Percentiles rank a stretch among this genome's conserved stretches.
Conservation (phyloP, 108 stramenopile genomes). For the Mediolabrus comicus region DNA sequence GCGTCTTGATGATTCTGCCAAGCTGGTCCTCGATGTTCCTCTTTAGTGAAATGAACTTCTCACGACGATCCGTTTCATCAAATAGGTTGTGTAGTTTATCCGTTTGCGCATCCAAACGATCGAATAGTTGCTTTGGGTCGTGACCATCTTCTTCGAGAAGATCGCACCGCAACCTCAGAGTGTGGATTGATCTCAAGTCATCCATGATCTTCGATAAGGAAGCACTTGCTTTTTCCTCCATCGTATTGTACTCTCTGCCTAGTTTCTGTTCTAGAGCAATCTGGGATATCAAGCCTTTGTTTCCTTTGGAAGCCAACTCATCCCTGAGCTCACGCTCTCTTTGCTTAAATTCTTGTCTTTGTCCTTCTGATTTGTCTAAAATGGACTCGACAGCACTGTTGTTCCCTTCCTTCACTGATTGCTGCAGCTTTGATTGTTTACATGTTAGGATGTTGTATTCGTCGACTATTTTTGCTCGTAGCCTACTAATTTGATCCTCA, state of each 20-base stretch:
- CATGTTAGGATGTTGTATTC: not conserved
- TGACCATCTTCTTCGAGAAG: not conserved
- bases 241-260: not conserved
- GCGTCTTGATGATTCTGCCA: not conserved
- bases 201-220: not conserved
- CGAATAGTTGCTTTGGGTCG: not conserved
- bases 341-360: not conserved
- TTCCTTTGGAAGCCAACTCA: not conserved
- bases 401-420: conserved; percentile 6
- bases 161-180: conserved; percentile 5
- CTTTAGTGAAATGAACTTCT: not conserved
- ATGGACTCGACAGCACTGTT: conserved; percentile 3
- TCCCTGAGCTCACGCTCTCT: conserved; percentile 1
- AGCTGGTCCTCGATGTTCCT: not conserved
- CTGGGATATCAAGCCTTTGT: not conserved
- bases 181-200: not conserved
- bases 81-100: not conserved
- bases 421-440: not conserved
- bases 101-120: not conserved
- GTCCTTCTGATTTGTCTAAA: not conserved
- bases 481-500: not conserved
- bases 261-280: not conserved
- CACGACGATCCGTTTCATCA: not conserved
- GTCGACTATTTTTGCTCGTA: not conserved
- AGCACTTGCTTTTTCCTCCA: conserved; percentile 3